Percentiles rank a stretch among this genome's conserved stretches.
Conservation (phyloP, 2,329 filamentous ascomycete species). For the Plectosphaerella cucumerina region DNA sequence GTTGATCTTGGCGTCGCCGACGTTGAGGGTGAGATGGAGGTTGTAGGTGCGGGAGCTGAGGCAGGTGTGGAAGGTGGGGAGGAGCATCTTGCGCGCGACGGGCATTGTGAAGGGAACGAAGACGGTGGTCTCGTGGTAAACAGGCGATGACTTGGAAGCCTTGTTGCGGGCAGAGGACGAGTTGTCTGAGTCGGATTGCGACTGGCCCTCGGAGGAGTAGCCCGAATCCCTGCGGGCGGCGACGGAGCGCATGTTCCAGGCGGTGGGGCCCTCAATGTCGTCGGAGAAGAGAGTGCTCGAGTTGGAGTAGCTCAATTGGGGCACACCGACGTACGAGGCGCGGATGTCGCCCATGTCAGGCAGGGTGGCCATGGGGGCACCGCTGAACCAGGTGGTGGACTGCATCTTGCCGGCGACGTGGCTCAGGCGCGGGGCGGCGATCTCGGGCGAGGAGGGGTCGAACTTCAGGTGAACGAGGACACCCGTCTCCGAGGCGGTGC, state of each 20-base stretch:
- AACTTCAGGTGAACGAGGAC: slow-evolving; percentile 44
- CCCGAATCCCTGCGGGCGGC: slow-evolving; percentile 46
- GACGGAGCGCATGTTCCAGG: slow-evolving; percentile 36
- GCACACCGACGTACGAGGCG: slow-evolving; percentile 24
- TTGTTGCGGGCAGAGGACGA: slow-evolving; percentile 5
- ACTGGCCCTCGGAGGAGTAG: slow-evolving; percentile 40
- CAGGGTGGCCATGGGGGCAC: slow-evolving; percentile 37
- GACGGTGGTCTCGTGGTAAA: slow-evolving; percentile 37
- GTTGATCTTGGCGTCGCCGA: slow-evolving; percentile 37
- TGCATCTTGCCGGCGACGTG: slow-evolving; percentile 46
- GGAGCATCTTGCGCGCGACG: slow-evolving; percentile 40
- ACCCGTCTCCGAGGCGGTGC: slow-evolving; percentile 33
- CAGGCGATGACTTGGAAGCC: slow-evolving; percentile 16
- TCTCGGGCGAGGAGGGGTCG: slow-evolving; percentile 36
- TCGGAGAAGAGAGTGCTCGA: slow-evolving; percentile 27
- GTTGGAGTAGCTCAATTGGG: slow-evolving; percentile 37
- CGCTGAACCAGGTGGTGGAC: slow-evolving; percentile 49
- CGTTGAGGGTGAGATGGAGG: slow-evolving; percentile 39
- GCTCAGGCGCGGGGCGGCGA: slow-evolving; percentile 43
- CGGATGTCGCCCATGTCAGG: slow-evolving; percentile 46
- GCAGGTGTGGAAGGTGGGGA: slow-evolving; percentile 57
- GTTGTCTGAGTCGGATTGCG: slow-evolving; percentile 28
- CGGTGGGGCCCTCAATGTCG: slow-evolving; percentile 23
- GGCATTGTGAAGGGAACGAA: slow-evolving; percentile 46
- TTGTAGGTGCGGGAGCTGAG: slow-evolving; percentile 52